Conservation (phyloP, 495 filamentous ascomycete species). For the Hypoxylon perforatum region DNA sequence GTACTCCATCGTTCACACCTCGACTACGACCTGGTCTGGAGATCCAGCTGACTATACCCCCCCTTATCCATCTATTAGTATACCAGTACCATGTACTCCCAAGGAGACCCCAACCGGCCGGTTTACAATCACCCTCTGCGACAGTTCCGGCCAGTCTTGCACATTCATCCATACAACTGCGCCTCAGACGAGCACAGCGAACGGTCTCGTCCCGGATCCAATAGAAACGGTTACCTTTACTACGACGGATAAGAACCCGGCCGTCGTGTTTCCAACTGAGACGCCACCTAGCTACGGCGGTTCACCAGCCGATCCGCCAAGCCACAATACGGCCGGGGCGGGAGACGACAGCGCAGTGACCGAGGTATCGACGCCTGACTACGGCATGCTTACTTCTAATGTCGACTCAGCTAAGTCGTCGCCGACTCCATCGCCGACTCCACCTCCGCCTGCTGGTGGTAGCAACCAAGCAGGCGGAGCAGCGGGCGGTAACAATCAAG, state of each 20-base stretch:
- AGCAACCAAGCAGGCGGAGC: neutral
- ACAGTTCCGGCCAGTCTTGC: conserved; percentile 39
- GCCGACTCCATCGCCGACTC: conserved; percentile 18
- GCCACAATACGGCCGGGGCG: conserved; percentile 36
- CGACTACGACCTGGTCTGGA: conserved; percentile 57
- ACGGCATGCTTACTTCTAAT: conserved; percentile 36
- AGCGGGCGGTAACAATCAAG: neutral
- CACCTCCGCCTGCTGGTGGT: conserved; percentile 1
- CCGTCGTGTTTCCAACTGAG: conserved; percentile 54
- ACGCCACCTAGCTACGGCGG: conserved; percentile 57
- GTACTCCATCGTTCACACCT: conserved; percentile 57
- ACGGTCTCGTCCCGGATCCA: conserved; percentile 34
- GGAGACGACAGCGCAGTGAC: conserved; percentile 24
- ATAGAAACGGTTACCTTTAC: conserved; percentile 48
- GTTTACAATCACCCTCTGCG: conserved; percentile 54
- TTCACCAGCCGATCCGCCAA: conserved; percentile 38
- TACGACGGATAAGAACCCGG: conserved; percentile 63
- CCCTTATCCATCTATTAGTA: conserved; percentile 51
- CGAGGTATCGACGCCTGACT: too few species aligned
- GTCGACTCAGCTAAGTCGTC: conserved; percentile 28
- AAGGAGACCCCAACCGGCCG: conserved; percentile 39
- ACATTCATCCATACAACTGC: conserved; percentile 40
- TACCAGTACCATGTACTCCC: conserved; percentile 49
- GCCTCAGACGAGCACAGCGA: conserved; percentile 34
- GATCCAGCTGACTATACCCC: conserved; percentile 56